phyloP scores from a whole-genome alignment of 2,329 filamentous ascomycete genomes.

The Sordariomycetes sp. region DNA sequence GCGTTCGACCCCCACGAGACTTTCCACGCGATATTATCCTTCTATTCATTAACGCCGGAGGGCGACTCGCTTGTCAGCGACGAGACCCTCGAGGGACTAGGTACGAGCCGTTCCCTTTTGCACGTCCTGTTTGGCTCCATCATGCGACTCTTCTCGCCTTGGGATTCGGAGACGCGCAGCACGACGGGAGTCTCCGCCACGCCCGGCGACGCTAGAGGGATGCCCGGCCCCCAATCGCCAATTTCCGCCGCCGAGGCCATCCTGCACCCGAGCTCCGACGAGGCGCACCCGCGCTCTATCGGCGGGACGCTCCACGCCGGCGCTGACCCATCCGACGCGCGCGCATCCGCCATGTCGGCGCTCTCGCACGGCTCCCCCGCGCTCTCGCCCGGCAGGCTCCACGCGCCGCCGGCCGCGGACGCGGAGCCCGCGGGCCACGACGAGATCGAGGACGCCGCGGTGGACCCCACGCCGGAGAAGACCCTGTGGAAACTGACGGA shows the following conservation, averaged over 20 bases:
- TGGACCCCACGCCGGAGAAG: constrained; percentile 16
- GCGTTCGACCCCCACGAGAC: constrained; percentile 49
- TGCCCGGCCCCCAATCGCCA: neutral
- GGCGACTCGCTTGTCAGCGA: constrained; percentile 89
- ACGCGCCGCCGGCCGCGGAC: neutral
- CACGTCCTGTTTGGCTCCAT: constrained; percentile 65
- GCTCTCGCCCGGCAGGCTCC: neutral
- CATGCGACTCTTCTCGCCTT: constrained; percentile 26
- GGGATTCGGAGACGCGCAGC: constrained; percentile 6
- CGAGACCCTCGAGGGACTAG: constrained; percentile 84
- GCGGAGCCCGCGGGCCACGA: constrained; percentile 7
- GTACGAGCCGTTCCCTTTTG: constrained; percentile 66
- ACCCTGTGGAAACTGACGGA: constrained; percentile 37
- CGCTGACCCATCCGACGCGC: neutral
- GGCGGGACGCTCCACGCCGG: neutral
- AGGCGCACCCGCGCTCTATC: neutral
- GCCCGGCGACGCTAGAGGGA: neutral
- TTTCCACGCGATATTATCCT: constrained; percentile 73
- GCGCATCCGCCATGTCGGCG: neutral
- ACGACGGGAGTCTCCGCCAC: constrained; percentile 3
- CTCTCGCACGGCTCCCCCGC: neutral
- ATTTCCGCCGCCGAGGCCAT: neutral
- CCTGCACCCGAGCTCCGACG: neutral
- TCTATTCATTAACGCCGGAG: constrained; percentile 87
- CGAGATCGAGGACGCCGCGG: constrained; percentile 14